These are phyloP conservation scores for Cordyceps farinosa DNA, from an alignment of 2,329 filamentous ascomycete species.

Conservation along the genomic window DNA sequence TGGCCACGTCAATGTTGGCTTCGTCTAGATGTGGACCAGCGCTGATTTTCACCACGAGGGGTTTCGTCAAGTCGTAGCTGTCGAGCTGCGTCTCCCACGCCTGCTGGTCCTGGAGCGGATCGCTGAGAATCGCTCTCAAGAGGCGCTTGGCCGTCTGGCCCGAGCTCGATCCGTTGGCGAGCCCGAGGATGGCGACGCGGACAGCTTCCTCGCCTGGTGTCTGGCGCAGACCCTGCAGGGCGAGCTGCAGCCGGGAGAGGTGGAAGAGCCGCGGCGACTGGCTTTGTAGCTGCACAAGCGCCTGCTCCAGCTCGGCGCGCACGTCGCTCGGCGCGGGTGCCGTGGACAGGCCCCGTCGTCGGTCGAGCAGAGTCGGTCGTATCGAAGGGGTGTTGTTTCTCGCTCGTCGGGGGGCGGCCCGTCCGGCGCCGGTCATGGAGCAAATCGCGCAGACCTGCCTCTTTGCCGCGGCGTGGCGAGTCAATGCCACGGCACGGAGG, in stretches of 20 bases:
- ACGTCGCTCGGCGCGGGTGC: constrained; percentile 28
- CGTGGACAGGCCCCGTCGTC: constrained; percentile 22
- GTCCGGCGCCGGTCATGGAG: constrained; percentile 5
- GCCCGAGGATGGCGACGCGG: constrained; percentile 54
- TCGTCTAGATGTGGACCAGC: constrained; percentile 37
- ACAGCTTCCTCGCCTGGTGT: constrained; percentile 54
- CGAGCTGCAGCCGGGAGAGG: constrained; percentile 68
- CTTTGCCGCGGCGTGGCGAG: neutral
- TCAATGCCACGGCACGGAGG: constrained; percentile 8
- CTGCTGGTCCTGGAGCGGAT: constrained; percentile 61
- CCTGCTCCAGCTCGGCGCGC: constrained; percentile 54
- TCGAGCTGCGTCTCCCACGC: constrained; percentile 65
- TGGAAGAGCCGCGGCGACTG: constrained; percentile 61
- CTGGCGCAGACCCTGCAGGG: constrained; percentile 61
- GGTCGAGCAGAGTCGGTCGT: neutral
- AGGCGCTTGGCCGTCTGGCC: constrained; percentile 58
- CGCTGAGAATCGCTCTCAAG: constrained; percentile 65
- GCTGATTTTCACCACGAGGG: constrained; percentile 56
- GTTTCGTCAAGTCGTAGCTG: constrained; percentile 46
- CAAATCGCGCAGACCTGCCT: constrained; percentile 16
- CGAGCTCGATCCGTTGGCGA: constrained; percentile 38
- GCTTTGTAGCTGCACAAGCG: constrained; percentile 58
- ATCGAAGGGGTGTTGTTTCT: constrained; percentile 11
- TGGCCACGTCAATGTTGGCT: constrained; percentile 29
- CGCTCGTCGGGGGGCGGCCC: neutral